Evolutionary conservation across 768 basidiomycete genomes (phyloP), one percentile per base, ranked within the genome.

Genomic region (Tricholoma bakamatsutake): DNA sequence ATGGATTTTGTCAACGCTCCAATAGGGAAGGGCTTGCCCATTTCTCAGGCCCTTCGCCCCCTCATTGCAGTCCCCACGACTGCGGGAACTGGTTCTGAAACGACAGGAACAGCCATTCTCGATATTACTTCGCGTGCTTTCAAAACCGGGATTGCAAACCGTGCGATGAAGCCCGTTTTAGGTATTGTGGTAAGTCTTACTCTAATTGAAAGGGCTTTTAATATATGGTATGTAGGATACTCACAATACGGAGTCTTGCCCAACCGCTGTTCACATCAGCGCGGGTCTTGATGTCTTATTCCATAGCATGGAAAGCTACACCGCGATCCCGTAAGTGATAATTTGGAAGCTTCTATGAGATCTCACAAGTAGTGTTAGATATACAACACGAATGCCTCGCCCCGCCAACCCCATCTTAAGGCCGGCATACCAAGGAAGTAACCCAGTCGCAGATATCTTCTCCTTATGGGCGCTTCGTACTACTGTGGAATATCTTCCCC

Each of bases 1-100:
- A 88, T 94, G 75, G 96, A 98, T 68, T 98, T 96, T 69, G 90
- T 98, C 71, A 98, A 98, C 66, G 94, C 96, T 1, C 96, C 96
- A 0, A 77, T 98, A 52, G 96, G 96, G 42, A 94, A 93, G 71
- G 95, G 95, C 4, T 77, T 87, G 37, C 91, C 95, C 2, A 87
- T 98, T 59, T 73, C 80, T 2, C 75, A 89, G 66, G 73, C 76
- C 15, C 76, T 98, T 21, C 75, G 83, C 7, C 96, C 96, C 12
- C 76, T 98, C 47, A 96, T 96, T 57, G 93, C 93, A 43, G 77
- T 93, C 71, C 79, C 80, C 18, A 82, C 81, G 18, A 82, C 81
- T 4, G 84, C 84, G 30, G 96, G 96, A 50, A 96, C 94, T 12
- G 94, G 93, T 15, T 92, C 90, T 1, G 92, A 98, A 69, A 98